phyloP scores from a whole-genome alignment of 2,329 filamentous ascomycete species.

The Ophiocordyceps unilateralis region DNA sequence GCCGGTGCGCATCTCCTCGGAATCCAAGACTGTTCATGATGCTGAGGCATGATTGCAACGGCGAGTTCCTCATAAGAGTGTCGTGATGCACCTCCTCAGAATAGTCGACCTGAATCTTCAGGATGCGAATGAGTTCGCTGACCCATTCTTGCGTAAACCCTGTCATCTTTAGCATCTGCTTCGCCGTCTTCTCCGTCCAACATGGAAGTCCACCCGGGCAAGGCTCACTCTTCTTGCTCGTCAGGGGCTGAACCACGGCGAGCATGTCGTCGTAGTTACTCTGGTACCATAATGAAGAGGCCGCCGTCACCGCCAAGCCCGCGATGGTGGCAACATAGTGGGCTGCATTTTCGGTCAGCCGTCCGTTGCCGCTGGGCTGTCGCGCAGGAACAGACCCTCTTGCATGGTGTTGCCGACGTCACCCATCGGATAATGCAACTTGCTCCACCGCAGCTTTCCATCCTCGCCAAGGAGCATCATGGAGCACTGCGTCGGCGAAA shows the following conservation, averaged over 20 bases:
- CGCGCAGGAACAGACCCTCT: constrained; percentile 22
- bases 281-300: constrained; percentile 25
- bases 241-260: constrained; percentile 40
- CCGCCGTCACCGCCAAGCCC: constrained; percentile 36
- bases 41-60: constrained; percentile 60
- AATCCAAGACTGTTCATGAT: constrained; percentile 67
- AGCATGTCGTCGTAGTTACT: constrained; percentile 54
- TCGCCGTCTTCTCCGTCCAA: too few species aligned
- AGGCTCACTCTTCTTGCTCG: constrained; percentile 14
- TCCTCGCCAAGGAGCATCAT: constrained; percentile 41
- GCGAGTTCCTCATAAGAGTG: constrained; percentile 52
- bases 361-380: too few species aligned
- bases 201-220: neutral
- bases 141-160: constrained; percentile 46
- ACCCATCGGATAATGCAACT: constrained; percentile 29
- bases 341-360: constrained; percentile 15
- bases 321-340: constrained; percentile 42
- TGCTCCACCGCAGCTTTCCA: constrained; percentile 40
- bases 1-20: constrained; percentile 40
- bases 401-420: constrained; percentile 30
- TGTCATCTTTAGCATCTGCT: constrained; percentile 12
- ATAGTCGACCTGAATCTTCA: constrained; percentile 66
- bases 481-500: constrained; percentile 44
- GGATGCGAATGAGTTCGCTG: constrained; percentile 47
- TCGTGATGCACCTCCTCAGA: constrained; percentile 58